phyloP scores from a whole-genome alignment of 257 asterid genomes.

The Ilex aquifolium region DNA sequence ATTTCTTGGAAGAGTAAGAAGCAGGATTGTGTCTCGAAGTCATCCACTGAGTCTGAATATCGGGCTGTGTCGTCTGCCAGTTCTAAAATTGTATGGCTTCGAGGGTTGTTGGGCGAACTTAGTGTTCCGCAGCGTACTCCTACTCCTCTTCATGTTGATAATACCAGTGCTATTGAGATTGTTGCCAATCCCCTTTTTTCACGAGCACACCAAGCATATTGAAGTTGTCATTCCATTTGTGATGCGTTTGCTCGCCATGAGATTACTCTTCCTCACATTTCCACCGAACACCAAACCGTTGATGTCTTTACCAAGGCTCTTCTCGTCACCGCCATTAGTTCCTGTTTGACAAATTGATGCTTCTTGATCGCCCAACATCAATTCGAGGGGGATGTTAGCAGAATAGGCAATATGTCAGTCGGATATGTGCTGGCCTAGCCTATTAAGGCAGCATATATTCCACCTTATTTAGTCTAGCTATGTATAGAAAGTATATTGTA shows the following conservation, averaged over 20 bases:
- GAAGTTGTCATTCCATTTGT: not conserved
- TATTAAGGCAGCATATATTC: too few species aligned
- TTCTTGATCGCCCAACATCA: not conserved
- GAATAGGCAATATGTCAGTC: too few species aligned
- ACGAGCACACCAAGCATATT: not conserved
- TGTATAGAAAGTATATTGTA: too few species aligned
- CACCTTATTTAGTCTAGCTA: too few species aligned
- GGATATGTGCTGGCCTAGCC: too few species aligned
- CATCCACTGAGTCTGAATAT: too few species aligned
- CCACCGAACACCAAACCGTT: not conserved
- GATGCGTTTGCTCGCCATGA: not conserved
- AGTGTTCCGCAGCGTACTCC: too few species aligned
- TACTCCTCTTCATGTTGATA: not conserved
- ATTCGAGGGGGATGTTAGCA: not conserved
- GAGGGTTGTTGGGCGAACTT: too few species aligned
- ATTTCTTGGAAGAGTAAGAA: too few species aligned
- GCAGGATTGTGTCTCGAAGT: not conserved
- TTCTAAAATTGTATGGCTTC: too few species aligned
- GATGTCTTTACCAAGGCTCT: not conserved
- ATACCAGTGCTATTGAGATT: not conserved
- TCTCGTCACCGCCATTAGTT: not conserved
- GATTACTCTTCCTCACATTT: not conserved
- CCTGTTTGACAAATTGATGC: not conserved
- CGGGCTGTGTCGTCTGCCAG: too few species aligned
- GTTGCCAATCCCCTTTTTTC: not conserved